Conservation (phyloP, 345 rosid species). For the Cardamine resedifolia region DNA sequence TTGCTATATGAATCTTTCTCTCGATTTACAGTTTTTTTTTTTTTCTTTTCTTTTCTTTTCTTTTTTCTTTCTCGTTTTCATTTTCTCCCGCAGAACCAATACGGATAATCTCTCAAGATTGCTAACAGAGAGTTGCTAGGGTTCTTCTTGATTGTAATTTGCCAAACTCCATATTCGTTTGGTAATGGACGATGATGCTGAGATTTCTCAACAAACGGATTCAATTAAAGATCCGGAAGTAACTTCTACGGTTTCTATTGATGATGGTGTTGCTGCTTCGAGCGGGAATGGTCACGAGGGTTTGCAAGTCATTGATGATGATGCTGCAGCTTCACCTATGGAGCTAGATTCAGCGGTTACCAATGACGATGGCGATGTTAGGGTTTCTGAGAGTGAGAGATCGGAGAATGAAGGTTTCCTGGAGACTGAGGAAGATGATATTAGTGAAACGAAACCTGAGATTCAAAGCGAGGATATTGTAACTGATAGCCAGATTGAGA, state of each 20-base stretch:
- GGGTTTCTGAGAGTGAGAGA: constrained; percentile 33
- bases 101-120: background rate
- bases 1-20: background rate
- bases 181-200: constrained; percentile 28
- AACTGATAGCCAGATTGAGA: constrained; percentile 22
- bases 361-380: constrained; percentile 10
- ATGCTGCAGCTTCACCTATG: constrained; percentile 14
- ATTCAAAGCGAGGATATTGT: constrained; percentile 22
- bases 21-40: background rate
- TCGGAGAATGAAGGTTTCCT: background rate
- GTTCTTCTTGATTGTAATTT: constrained; percentile 9
- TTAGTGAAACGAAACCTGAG: constrained; percentile 38
- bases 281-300: background rate
- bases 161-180: background rate
- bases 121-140: background rate
- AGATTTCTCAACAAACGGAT: constrained; percentile 15
- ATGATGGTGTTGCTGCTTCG: constrained; percentile 4
- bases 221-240: constrained; percentile 19
- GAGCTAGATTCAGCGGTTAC: constrained; percentile 26
- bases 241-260: constrained; percentile 9
- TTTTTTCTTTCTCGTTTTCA: background rate
- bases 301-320: background rate
- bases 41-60: too few relatives aligned
- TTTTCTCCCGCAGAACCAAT: constrained; percentile 2
- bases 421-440: constrained; percentile 15